A percentile compares a stretch with the other conserved stretches of the same genome.
phyloP scores from a whole-genome alignment of 1,284 basidiomycete species.

The Apiotrichum akiyoshidainum region DNA sequence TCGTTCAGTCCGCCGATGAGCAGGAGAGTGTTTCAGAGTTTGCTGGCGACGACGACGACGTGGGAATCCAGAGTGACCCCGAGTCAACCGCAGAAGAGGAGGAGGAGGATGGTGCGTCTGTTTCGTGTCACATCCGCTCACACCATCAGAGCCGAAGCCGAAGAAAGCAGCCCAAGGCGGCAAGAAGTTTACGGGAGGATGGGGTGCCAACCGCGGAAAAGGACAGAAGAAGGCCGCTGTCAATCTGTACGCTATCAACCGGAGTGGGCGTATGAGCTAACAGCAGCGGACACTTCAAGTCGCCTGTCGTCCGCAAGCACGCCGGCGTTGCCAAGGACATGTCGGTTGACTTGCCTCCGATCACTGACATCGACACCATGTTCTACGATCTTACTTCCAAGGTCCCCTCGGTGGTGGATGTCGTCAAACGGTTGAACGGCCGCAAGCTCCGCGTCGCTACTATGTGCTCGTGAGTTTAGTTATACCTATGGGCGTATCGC shows the following conservation, averaged over 20 bases:
- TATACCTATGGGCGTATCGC: background rate
- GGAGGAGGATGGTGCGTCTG: conserved; percentile 6
- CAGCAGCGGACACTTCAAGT: conserved; percentile 25
- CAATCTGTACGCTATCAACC: conserved; percentile 24
- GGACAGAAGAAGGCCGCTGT: conserved; percentile 30
- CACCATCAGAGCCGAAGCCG: background rate
- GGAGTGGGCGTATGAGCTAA: conserved; percentile 1
- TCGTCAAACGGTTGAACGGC: conserved; percentile 69
- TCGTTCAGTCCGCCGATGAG: conserved; percentile 25
- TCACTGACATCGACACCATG: conserved; percentile 75
- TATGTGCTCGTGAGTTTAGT: conserved; percentile 65
- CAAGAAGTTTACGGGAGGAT: conserved; percentile 34
- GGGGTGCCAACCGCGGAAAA: conserved; percentile 25
- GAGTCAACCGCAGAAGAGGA: conserved; percentile 11
- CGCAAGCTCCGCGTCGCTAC: conserved; percentile 88
- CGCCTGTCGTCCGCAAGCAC: conserved; percentile 21
- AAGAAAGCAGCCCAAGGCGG: background rate
- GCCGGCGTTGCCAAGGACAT: conserved; percentile 35
- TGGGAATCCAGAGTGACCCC: no score
- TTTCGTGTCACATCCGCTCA: background rate
- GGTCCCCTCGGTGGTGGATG: conserved; percentile 45
- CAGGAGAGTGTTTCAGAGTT: conserved; percentile 17
- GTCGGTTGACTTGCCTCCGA: conserved; percentile 62
- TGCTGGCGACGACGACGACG: no score
- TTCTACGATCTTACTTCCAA: conserved; percentile 67